phyloP scores from a whole-genome alignment of 805 yeast genomes.

The Komagataella populi region DNA sequence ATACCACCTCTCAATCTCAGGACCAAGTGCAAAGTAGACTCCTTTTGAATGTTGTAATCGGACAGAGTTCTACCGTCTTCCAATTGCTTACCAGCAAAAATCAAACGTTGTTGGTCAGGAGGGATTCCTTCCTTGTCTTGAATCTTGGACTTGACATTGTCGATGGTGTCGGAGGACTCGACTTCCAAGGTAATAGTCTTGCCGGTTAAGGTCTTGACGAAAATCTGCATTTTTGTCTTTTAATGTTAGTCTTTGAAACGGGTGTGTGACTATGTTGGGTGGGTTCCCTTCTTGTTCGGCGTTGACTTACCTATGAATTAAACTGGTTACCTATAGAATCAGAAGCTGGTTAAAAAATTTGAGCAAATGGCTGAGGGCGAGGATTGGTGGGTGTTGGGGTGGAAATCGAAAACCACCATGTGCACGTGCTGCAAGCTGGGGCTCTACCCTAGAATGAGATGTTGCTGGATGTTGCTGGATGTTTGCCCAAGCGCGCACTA shows the following conservation, averaged over 20 bases:
- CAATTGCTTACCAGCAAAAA: slow-evolving; percentile 92
- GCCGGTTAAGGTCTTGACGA: slow-evolving; percentile 99
- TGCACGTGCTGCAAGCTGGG: neutral
- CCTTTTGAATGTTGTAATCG: slow-evolving; percentile 93
- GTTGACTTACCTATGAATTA: neutral
- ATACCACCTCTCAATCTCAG: slow-evolving; percentile 66
- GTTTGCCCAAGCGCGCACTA: neutral
- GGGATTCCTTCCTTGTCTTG: slow-evolving; percentile 97
- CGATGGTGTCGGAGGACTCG: slow-evolving; percentile 91
- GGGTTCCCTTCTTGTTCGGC: neutral
- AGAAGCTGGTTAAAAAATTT: neutral
- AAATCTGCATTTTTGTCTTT: slow-evolving; percentile 63
- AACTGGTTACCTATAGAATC: neutral
- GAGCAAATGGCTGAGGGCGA: neutral
- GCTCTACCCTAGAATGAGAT: neutral
- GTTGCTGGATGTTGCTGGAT: neutral
- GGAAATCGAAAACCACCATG: neutral
- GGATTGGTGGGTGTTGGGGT: neutral
- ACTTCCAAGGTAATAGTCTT: slow-evolving; percentile 84
- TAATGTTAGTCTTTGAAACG: neutral
- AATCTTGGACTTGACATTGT: slow-evolving; percentile 88
- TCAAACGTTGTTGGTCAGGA: slow-evolving; percentile 91
- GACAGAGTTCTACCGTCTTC: slow-evolving; percentile 93
- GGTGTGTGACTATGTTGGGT: neutral
- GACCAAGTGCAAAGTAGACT: slow-evolving; percentile 55